Evolutionary conservation across 805 yeast genomes (phyloP).

Genomic region (Metschnikowia corniflorae): DNA sequence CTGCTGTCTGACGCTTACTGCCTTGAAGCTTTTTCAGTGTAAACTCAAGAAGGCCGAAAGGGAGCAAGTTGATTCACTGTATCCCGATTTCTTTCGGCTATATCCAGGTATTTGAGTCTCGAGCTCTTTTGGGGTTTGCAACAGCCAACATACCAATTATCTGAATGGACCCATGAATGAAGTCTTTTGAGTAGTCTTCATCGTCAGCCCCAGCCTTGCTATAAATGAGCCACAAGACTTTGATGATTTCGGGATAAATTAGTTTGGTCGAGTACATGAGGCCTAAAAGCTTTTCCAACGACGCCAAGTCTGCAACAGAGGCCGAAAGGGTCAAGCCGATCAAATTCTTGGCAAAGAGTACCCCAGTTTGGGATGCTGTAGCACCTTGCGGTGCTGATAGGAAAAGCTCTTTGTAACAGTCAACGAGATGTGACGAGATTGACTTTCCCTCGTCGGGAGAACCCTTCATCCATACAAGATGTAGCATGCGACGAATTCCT

Average conservation of each 20-base stretch:
- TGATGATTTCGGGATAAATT: constrained; percentile 59
- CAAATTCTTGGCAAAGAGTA: constrained; percentile 73
- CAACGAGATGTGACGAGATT: constrained; percentile 75
- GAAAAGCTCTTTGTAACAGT: constrained; percentile 72
- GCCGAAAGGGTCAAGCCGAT: constrained; percentile 74
- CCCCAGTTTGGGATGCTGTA: constrained; percentile 57
- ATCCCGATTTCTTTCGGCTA: no score
- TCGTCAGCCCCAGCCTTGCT: constrained; percentile 31
- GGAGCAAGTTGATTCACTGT: no score
- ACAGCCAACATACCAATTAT: constrained; percentile 85
- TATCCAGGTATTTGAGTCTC: no score
- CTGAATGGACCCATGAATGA: constrained; percentile 80
- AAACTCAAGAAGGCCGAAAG: no score
- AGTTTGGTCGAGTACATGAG: constrained; percentile 61
- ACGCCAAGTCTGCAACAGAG: constrained; percentile 84
- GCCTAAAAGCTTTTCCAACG: constrained; percentile 75
- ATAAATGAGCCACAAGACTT: constrained; percentile 82
- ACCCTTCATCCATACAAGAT: constrained; percentile 93
- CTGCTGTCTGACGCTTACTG: no score
- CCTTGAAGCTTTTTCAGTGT: no score
- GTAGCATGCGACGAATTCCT: constrained; percentile 87
- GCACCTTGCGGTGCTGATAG: constrained; percentile 69
- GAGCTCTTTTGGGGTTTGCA: constrained; percentile 64
- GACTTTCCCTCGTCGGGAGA: constrained; percentile 86
- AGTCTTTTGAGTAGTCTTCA: constrained; percentile 43